Conservation (phyloP, 371 early-diverging fungal species). For the Syncephalastrum contaminatum region DNA sequence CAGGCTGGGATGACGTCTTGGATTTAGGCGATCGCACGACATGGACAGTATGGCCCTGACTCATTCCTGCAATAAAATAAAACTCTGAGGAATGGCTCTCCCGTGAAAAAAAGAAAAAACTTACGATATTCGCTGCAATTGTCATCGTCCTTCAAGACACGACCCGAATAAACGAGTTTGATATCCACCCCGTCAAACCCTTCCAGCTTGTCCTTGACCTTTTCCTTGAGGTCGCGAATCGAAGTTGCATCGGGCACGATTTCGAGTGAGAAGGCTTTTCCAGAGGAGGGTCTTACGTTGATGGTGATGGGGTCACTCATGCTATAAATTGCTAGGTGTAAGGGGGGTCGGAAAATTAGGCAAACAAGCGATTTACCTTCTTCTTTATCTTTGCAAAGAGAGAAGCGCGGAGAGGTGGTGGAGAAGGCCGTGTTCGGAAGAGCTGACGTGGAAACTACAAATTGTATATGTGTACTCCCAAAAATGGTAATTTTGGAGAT, state of each 20-base stretch:
- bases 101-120: conserved; percentile 9
- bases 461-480: too few relatives aligned
- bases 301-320: conserved; percentile 30
- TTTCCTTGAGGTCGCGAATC: conserved; percentile 60
- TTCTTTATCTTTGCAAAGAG: too few relatives aligned
- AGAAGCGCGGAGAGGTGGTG: too few relatives aligned
- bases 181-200: conserved; percentile 50
- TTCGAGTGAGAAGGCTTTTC: conserved; percentile 33
- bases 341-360: not conserved
- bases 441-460: too few relatives aligned
- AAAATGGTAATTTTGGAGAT: too few relatives aligned
- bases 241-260: conserved; percentile 40
- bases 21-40: conserved; percentile 58
- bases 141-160: conserved; percentile 72
- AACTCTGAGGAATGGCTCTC: not conserved
- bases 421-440: too few relatives aligned
- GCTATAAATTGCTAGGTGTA: not conserved
- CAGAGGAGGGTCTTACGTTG: conserved; percentile 44
- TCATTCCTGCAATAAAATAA: conserved; percentile 28
- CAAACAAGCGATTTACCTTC: too few relatives aligned
- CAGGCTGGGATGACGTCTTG: conserved; percentile 21
- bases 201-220: conserved; percentile 50
- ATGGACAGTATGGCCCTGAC: conserved; percentile 62
- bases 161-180: conserved; percentile 73
- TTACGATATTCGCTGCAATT: conserved; percentile 58